Evolutionary conservation across 805 yeast genomes (phyloP), one percentile per base, ranked within the genome.

Genomic region (Cyberlindnera veronae): DNA sequence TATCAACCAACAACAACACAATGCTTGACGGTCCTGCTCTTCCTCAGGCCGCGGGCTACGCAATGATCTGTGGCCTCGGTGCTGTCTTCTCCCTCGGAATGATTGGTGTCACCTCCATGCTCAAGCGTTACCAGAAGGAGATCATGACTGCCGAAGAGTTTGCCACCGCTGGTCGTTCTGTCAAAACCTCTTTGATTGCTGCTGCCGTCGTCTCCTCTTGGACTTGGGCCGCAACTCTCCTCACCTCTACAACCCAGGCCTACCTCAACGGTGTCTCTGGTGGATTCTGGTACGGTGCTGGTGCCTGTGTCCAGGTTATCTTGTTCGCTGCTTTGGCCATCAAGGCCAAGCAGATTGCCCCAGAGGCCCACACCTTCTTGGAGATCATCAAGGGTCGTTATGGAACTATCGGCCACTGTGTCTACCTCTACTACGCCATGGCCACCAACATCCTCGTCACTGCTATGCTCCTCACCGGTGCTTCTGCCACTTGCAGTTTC

Each of bases 191-290:
- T 35, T 69, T 90, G 50, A 82, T 88, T 46, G 81, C 91, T 5
- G 81, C 95, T 7, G 95, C 96, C 7, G 96, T 90, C 22, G 96
- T 89, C 8, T 81, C 91, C 11, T 81, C 91, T 8, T 90, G 98
- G 98, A 88, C 96, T 9, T 82, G 89, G 89, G 85, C 85, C n/a
- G 86, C 88, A 3, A 85, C 95, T 2, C 64, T 85, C 34, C 67
- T 85, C 23, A 80, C 79, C 28, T 79, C 88, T 3, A 77, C 95
- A 1, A 77, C 95, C 16, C 89, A 84, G 60, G 86, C 86, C 17
- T 89, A 85, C 62, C 67, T 67, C 31, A 71, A 79, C 42, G 98
- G 98, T 54, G 76, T 90, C 29, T 63, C 53, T 39, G 61, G 59
- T 34, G 83, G 91, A 12, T 80, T 74, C 57, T 84, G 79, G 66